phyloP scores from a whole-genome alignment of 2,329 filamentous ascomycete species.

The Corynespora cassiicola region DNA sequence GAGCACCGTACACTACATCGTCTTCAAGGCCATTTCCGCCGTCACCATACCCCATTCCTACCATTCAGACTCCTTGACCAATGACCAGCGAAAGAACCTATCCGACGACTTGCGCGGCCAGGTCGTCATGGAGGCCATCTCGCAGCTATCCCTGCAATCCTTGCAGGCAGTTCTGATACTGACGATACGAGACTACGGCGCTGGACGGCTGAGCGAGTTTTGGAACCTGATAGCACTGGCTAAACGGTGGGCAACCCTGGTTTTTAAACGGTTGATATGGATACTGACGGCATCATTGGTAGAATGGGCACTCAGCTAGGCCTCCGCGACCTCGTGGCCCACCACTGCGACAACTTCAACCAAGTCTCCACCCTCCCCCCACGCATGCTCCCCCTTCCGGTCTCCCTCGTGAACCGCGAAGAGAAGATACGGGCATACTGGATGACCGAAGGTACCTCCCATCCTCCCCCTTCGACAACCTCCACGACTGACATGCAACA shows the following conservation, averaged over 20 bases:
- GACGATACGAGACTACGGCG: slow-evolving; percentile 35
- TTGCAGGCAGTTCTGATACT: slow-evolving; percentile 42
- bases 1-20: slow-evolving; percentile 33
- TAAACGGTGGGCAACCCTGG: slow-evolving; percentile 25
- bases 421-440: slow-evolving; percentile 45
- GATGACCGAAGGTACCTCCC: slow-evolving; percentile 37
- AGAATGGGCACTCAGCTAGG: slow-evolving; percentile 39
- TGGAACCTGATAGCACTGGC: slow-evolving; percentile 44
- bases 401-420: slow-evolving; percentile 40
- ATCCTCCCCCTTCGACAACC: no score
- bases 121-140: slow-evolving; percentile 34
- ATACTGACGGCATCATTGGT: slow-evolving; percentile 2
- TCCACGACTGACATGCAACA: neutral
- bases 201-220: slow-evolving; percentile 36
- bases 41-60: slow-evolving; percentile 34
- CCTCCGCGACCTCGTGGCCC: slow-evolving; percentile 33
- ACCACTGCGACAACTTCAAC: slow-evolving; percentile 37
- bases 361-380: slow-evolving; percentile 31
- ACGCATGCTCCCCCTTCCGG: slow-evolving; percentile 30
- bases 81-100: slow-evolving; percentile 22
- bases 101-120: slow-evolving; percentile 31
- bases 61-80: slow-evolving; percentile 21
- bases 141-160: slow-evolving; percentile 33
- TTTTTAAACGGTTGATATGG: neutral
- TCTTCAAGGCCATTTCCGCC: slow-evolving; percentile 36